Evolutionary conservation across 73 alveolate genomes (phyloP), one percentile per base, ranked within the genome.

Genomic region (Blepharisma stoltei): DNA sequence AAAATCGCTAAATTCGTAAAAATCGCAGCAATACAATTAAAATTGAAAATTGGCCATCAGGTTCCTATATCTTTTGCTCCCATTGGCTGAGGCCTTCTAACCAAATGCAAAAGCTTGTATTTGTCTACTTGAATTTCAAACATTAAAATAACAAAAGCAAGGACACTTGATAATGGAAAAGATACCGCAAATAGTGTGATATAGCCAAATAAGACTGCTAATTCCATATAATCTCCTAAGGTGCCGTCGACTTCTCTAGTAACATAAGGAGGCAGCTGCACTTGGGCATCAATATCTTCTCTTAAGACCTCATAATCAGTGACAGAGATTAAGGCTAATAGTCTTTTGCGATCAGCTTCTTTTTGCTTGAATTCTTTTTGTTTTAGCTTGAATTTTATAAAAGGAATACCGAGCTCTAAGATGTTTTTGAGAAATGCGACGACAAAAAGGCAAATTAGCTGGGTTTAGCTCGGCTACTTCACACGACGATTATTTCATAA

Each of bases 201-300:
- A 76, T 50, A 84, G 41, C 86, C 83, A 54, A 81, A 84, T 46
- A 77, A 43, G 32, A 84, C 70, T 6, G 76, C 43, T 43, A 84
- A 53, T 81, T 84, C 89, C 80, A 84, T 55, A 46, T 84, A 84
- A 65, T 82, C 86, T 6, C 87, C 81, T 6, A 81, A 78, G 25
- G 86, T 83, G 9, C 92, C 92, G 80, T 84, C 92, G 0, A 84
- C 84, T 68, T 81, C 92, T 69, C 76, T n/a, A 27, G 87, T 83
- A 60, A 47, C 8, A 68, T 83, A 83, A 77, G 87, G 81, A 43
- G 71, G 69, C 23, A 83, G 65, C 6, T 37, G 79, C 46, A 83
- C 48, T 79, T 83, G 75, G 8, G 55, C 50, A 43, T 83, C 86
- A 25, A 83, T 78, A 54, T 54, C 55, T 6, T 54, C 45, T 1